Percentiles rank a stretch among this genome's conserved stretches.
These are phyloP conservation scores for Trifolium dubium DNA, from an alignment of 306 rosid genomes.

Conservation along the genomic window DNA sequence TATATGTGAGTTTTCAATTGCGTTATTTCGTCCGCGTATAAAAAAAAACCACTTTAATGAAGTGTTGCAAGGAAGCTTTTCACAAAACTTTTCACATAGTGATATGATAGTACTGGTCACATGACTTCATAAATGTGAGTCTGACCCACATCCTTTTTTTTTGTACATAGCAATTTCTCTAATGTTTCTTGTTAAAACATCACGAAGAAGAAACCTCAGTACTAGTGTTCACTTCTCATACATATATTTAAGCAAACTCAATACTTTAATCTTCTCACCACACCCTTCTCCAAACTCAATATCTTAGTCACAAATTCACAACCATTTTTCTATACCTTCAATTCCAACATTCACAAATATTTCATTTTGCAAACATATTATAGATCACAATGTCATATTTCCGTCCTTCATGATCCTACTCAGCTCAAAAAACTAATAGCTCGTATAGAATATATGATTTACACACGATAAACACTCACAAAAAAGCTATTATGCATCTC, in stretches of 20 bases:
- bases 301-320: neutral
- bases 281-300: conserved; percentile 7
- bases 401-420: neutral
- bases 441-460: neutral
- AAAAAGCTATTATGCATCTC: neutral
- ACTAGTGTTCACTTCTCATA: neutral
- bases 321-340: neutral
- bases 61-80: too few relatives aligned
- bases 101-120: too few relatives aligned
- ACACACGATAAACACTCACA: neutral
- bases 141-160: too few relatives aligned
- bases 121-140: too few relatives aligned
- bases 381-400: neutral
- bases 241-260: neutral
- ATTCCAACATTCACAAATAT: neutral
- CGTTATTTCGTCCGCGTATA: too few relatives aligned
- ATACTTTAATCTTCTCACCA: neutral
- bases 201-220: neutral
- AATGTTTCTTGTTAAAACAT: neutral
- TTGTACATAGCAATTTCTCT: neutral
- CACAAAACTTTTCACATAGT: too few relatives aligned
- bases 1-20: too few relatives aligned
- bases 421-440: neutral
- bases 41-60: too few relatives aligned
- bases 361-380: neutral